Base-by-base conservation (phyloP, 306 rosid species). In the Amphicarpaea edgeworthii region DNA sequence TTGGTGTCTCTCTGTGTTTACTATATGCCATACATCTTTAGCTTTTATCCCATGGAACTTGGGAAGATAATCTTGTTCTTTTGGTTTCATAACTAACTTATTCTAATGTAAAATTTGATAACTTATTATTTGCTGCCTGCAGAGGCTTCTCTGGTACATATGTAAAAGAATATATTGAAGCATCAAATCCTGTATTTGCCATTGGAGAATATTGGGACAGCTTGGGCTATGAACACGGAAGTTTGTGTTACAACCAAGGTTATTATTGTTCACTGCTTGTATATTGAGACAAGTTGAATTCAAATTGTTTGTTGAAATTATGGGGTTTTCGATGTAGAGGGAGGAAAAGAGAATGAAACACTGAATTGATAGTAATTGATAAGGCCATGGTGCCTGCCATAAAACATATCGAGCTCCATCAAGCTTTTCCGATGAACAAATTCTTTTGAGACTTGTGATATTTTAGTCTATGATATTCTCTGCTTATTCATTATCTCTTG, bases 201-300 rank as follows among this genome's bases (percentile, higher is more conserved):
- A 84, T 91, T 63, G 97, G 97, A 84, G 97, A 91, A 79, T 91
- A 91, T 72, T 91, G 97, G 97, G 97, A 91, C 86, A 82, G 89
- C 79, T 77, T 89, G 82, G 79, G 60, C 57, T 91, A 91, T 83
- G 90, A 87, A 77, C 86, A 86, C 55, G 92, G 88, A 53, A 79
- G 76, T 77, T 83, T 91, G 88, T 84, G 86, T 47, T 87, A 91
- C 85, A 89, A 81, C 72, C 97, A 91, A 91, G 93, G 96, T 90
- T 78, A 70, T 90, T 78, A 70, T 62, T 53, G 60, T 68, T 57
- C 62, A 58, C 60, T 53, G 46, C 73, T 34, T 14, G 15, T 58
- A 38, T 26, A 24, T 49, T 15, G 30, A 16, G 66, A 66, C 60
- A 47, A 67, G 38, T 65, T 41, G 19, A 72, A 30, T 74, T 73